phyloP scores from a whole-genome alignment of 1,284 basidiomycete genomes.

The Pseudomicrostroma phylloplanum region DNA sequence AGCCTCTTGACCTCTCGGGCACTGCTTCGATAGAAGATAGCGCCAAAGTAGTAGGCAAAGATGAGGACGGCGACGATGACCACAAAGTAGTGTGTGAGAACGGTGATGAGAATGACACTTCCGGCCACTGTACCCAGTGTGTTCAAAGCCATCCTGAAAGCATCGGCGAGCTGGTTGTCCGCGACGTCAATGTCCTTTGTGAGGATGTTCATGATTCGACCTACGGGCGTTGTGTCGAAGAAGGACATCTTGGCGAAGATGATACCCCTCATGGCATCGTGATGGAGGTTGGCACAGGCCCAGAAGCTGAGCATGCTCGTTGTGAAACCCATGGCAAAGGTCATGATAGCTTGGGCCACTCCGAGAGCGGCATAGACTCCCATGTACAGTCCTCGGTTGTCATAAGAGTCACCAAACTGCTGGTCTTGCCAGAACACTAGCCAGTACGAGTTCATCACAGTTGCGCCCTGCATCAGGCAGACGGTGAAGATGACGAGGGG shows the following conservation, averaged over 20 bases:
- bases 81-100: constrained; percentile 64
- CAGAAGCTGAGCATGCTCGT: constrained; percentile 65
- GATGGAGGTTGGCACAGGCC: constrained; percentile 61
- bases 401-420: constrained; percentile 53
- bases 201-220: constrained; percentile 76
- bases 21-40: constrained; percentile 76
- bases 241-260: constrained; percentile 66
- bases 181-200: constrained; percentile 73
- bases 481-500: constrained; percentile 61
- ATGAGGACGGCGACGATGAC: constrained; percentile 54
- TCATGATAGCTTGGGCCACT: constrained; percentile 59
- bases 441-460: constrained; percentile 53
- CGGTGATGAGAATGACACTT: constrained; percentile 62
- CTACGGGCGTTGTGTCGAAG: constrained; percentile 76
- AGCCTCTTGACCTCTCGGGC: constrained; percentile 81
- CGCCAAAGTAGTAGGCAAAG: constrained; percentile 50
- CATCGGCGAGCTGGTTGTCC: constrained; percentile 61
- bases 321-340: constrained; percentile 59
- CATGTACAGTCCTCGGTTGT: constrained; percentile 60
- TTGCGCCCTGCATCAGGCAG: constrained; percentile 62
- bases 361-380: constrained; percentile 66
- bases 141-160: constrained; percentile 43
- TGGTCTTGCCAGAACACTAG: constrained; percentile 58
- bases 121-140: constrained; percentile 55
- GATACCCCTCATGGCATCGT: constrained; percentile 57